phyloP scores from a whole-genome alignment of 495 filamentous ascomycete genomes.

The Lepraria neglecta region DNA sequence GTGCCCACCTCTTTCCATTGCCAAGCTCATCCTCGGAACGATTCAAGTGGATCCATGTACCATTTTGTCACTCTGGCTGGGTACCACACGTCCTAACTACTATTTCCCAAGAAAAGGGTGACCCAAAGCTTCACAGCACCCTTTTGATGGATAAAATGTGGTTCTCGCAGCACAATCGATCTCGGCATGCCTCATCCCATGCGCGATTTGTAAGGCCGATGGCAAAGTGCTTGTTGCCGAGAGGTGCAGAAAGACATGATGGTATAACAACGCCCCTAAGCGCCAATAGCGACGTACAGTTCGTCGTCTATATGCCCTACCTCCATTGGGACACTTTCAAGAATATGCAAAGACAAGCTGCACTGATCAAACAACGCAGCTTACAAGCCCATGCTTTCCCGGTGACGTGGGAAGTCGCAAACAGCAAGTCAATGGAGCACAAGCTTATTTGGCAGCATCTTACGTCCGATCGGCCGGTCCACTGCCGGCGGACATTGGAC shows the following conservation, averaged over 20 bases:
- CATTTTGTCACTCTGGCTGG: conserved; percentile 61
- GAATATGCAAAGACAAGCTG: conserved; percentile 53
- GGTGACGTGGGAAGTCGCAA: conserved; percentile 47
- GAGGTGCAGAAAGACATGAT: conserved; percentile 15
- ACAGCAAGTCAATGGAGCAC: conserved; percentile 49
- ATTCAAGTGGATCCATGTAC: conserved; percentile 62
- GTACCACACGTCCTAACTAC: conserved; percentile 46
- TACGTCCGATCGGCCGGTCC: conserved; percentile 57
- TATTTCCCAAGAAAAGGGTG: conserved; percentile 34
- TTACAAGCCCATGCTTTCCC: conserved; percentile 53
- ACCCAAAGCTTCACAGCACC: conserved; percentile 45
- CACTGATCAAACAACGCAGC: conserved; percentile 49
- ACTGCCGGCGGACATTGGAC: conserved; percentile 58
- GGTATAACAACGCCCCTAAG: conserved; percentile 28
- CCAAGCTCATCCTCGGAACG: conserved; percentile 41
- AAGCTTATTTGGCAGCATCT: conserved; percentile 60
- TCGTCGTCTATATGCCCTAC: conserved; percentile 44
- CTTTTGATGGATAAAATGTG: conserved; percentile 43
- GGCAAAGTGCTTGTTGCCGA: conserved; percentile 35
- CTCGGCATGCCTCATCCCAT: conserved; percentile 45
- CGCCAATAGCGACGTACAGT: conserved; percentile 33
- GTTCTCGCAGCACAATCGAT: conserved; percentile 41
- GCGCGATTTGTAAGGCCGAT: conserved; percentile 40
- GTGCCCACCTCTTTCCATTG: conserved; percentile 36
- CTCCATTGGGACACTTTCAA: conserved; percentile 64